Evolutionary conservation across 768 basidiomycete species (phyloP).

Genomic region (Leccinum sublutescens): DNA sequence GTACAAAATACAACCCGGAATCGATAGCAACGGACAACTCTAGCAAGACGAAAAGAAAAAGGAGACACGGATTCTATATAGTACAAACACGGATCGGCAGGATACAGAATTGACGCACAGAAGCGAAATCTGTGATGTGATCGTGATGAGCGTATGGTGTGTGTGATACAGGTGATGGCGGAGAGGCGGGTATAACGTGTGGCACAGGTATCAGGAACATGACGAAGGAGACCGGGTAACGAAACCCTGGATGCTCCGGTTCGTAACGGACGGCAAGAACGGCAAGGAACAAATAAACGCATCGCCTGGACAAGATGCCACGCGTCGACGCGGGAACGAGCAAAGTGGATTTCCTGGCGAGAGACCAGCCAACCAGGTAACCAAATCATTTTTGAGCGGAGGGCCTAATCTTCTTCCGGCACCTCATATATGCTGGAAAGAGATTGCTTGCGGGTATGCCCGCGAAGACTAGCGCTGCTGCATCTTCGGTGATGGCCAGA

Average conservation of each 20-base stretch:
- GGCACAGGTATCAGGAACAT: slow-evolving; percentile 33
- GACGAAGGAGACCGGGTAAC: slow-evolving; percentile 12
- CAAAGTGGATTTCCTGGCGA: slow-evolving; percentile 13
- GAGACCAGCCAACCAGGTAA: slow-evolving; percentile 22
- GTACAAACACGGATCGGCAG: slow-evolving; percentile 9
- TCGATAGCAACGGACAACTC: background rate
- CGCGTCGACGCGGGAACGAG: slow-evolving; percentile 13
- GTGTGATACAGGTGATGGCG: slow-evolving; percentile 29
- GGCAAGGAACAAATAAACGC: slow-evolving; percentile 25
- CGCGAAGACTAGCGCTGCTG: slow-evolving; percentile 32
- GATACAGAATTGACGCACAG: slow-evolving; percentile 20
- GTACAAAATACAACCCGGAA: background rate
- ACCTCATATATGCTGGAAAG: slow-evolving; percentile 34
- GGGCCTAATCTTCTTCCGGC: slow-evolving; percentile 30
- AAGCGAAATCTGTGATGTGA: slow-evolving; percentile 13
- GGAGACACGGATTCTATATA: slow-evolving; percentile 13
- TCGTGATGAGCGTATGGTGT: slow-evolving; percentile 23
- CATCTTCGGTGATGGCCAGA: slow-evolving; percentile 29
- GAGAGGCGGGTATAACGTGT: slow-evolving; percentile 27
- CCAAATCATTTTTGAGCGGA: background rate
- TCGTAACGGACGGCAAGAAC: slow-evolving; percentile 20
- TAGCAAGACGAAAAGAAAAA: background rate
- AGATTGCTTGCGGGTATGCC: slow-evolving; percentile 31
- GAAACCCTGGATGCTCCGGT: slow-evolving; percentile 13
- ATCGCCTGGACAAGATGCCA: slow-evolving; percentile 15